A percentile compares a stretch with the other conserved stretches of the same genome.
These are phyloP conservation scores for Castanea crenata DNA, from an alignment of 306 rosid species.

Conservation along the genomic window DNA sequence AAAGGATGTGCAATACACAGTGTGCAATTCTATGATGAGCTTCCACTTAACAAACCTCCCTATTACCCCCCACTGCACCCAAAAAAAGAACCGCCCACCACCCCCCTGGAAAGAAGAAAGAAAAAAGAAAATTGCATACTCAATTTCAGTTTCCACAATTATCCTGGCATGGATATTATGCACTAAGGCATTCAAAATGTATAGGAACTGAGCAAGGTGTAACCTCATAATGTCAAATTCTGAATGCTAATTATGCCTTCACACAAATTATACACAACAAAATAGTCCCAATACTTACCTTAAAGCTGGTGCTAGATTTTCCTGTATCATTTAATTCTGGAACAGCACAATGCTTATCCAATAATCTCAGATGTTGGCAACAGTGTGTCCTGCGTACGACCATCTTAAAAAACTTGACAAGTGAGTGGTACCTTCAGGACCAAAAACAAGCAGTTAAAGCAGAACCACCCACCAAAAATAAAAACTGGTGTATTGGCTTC, in stretches of 20 bases:
- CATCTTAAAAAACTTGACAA: constrained; percentile 52
- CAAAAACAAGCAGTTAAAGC: constrained; percentile 25
- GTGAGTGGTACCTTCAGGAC: constrained; percentile 54
- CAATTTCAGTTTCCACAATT: constrained; percentile 4
- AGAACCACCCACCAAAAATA: not conserved
- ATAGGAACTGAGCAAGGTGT: not conserved
- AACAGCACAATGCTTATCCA: constrained; percentile 71
- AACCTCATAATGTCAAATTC: constrained; percentile 7
- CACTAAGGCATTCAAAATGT: not conserved
- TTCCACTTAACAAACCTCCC: not conserved
- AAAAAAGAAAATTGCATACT: not conserved
- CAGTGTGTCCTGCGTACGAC: constrained; percentile 54
- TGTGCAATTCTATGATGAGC: too few relatives aligned
- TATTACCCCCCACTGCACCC: too few relatives aligned
- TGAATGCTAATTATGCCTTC: constrained; percentile 9
- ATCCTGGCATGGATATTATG: constrained; percentile 2
- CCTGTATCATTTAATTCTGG: constrained; percentile 25
- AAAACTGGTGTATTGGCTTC: not conserved
- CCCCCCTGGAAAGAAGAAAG: not conserved
- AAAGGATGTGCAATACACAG: too few relatives aligned
- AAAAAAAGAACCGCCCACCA: not conserved
- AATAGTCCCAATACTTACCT: constrained; percentile 39
- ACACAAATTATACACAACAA: constrained; percentile 14
- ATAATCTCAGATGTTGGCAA: constrained; percentile 53
- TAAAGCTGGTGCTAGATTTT: constrained; percentile 27